Base-by-base conservation (phyloP, 345 rosid genomes). In the Dimocarpus longan region DNA sequence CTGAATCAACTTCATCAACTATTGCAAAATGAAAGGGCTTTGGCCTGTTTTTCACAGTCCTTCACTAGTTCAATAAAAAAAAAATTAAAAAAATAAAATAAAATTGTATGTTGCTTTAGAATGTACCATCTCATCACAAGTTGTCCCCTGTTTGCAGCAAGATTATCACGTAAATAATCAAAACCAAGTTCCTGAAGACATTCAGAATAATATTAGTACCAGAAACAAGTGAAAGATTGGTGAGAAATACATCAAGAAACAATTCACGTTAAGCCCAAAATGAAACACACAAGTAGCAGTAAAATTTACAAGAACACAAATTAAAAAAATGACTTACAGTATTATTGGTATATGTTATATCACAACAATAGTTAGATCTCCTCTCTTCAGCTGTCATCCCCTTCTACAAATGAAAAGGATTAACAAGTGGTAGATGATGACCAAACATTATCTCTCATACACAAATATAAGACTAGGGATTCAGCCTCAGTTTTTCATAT, bases 1-100 rank as follows among this genome's bases (percentile, higher is more conserved):
- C 98, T 5, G 98, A 95, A 81, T 95, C 98, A 79, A 95, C 97
- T 90, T 95, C 98, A 78, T 95, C 98, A 82, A 95, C 98, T 81
- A 95, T 93, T 21, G 98, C 90, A 86, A 95, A 95, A 82, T 90
- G 93, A 87, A 95, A 95, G 73, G 98, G 98, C 84, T 92, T 92
- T 52, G 98, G 98, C 98, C 98, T 93, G 90, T 84, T 62, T 71
- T 79, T 59, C 64, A 71, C 8, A 73, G 64, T 80, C 24, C 50
- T 32, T 66, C 19, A 26, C 43, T 73, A 72, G 46, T 79, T 80
- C 66, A 80, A 44, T 12, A 81, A 70, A 56, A 28, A 19, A 66
- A 66, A 37, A n/a, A n/a, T n/a, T 19, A 50, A 66, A 60, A 40
- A 78, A 40, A 78, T n/a, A 42, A 66, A n/a, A n/a, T n/a, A n/a